These are phyloP conservation scores for Abeoforma whisleri DNA, from an alignment of 78 protist species.

Conservation along the genomic window DNA sequence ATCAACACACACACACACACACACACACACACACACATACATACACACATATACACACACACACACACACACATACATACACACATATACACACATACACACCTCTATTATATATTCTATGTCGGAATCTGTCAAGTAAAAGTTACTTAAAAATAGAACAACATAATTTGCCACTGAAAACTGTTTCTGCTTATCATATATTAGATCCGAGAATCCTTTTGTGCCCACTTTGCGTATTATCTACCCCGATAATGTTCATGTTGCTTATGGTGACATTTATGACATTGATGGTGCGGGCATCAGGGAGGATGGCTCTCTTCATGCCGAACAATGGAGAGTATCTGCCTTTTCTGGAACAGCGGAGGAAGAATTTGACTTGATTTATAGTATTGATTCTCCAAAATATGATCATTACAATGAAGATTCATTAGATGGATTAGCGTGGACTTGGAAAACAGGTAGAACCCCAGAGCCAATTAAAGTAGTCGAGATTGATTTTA, in stretches of 20 bases:
- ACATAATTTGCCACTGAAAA: too few species aligned
- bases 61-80: too few species aligned
- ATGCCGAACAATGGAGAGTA: background rate
- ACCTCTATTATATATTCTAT: too few species aligned
- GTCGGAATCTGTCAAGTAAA: too few species aligned
- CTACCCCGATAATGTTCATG: background rate
- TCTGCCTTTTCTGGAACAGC: background rate
- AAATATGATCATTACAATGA: background rate
- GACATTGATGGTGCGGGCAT: background rate
- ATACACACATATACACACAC: too few species aligned
- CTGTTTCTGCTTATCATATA: too few species aligned
- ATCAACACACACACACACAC: too few species aligned
- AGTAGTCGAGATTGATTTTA: background rate
- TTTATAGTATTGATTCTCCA: background rate
- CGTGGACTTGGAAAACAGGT: background rate
- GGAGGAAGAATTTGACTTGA: too few species aligned
- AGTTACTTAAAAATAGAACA: too few species aligned
- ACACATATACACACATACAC: too few species aligned
- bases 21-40: too few species aligned
- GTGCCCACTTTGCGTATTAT: background rate
- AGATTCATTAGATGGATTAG: background rate
- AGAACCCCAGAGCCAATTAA: background rate
- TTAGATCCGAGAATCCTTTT: background rate
- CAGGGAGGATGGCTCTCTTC: too few species aligned
- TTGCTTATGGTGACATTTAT: background rate